These are phyloP conservation scores for Chalara sp. DNA, from an alignment of 2,329 filamentous ascomycete species.

Conservation along the genomic window DNA sequence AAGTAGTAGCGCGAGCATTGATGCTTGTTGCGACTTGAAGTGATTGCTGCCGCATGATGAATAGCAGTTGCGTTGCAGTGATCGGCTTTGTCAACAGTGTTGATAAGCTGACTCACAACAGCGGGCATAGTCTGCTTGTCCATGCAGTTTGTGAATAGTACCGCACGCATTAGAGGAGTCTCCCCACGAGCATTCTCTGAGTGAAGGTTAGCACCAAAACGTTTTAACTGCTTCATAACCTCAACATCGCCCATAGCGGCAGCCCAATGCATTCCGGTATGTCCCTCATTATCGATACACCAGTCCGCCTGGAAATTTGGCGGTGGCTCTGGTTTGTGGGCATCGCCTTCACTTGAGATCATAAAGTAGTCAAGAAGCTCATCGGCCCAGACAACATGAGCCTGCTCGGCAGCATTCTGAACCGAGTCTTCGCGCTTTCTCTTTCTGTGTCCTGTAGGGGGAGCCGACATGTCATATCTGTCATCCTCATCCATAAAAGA, in stretches of 20 bases:
- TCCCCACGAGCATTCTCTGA: slow-evolving; percentile 69
- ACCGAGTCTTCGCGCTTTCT: slow-evolving; percentile 66
- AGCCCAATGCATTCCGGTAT: slow-evolving; percentile 94
- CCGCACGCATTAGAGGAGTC: slow-evolving; percentile 88
- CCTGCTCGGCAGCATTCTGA: slow-evolving; percentile 65
- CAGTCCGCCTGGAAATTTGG: slow-evolving; percentile 83
- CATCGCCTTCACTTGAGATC: slow-evolving; percentile 64
- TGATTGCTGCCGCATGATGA: slow-evolving; percentile 88
- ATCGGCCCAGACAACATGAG: slow-evolving; percentile 87
- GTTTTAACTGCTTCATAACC: slow-evolving; percentile 80
- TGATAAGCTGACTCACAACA: slow-evolving; percentile 75
- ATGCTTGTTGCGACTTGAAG: slow-evolving; percentile 75
- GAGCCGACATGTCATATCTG: slow-evolving; percentile 63
- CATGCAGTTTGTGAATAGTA: slow-evolving; percentile 94
- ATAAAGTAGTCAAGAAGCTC: slow-evolving; percentile 95
- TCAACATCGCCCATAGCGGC: slow-evolving; percentile 95
- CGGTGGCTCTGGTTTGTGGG: slow-evolving; percentile 66
- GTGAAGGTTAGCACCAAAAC: slow-evolving; percentile 68
- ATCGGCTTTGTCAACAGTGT: slow-evolving; percentile 75
- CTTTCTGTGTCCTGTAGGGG: slow-evolving; percentile 58
- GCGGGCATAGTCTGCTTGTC: slow-evolving; percentile 87
- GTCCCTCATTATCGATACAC: slow-evolving; percentile 86
- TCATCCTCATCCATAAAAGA: slow-evolving; percentile 83
- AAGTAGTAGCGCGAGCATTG: slow-evolving; percentile 89
- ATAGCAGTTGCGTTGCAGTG: slow-evolving; percentile 81